These are phyloP conservation scores for Flaveria floridana DNA, from an alignment of 140 eudicot genomes.

Conservation along the genomic window DNA sequence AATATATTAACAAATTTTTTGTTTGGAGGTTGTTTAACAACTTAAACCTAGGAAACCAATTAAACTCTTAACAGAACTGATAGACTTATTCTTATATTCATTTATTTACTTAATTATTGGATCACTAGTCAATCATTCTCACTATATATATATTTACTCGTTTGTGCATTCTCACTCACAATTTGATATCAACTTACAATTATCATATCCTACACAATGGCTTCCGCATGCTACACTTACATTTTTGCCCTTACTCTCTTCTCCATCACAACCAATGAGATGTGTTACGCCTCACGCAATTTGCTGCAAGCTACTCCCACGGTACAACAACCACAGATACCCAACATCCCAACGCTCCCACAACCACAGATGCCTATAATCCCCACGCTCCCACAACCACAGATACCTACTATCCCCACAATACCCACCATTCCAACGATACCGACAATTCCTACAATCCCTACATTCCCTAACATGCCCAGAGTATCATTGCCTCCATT, in stretches of 20 bases:
- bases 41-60: background rate
- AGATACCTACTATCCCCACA: slow-evolving; percentile 20
- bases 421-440: slow-evolving; percentile 15
- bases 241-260: slow-evolving; percentile 7
- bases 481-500: slow-evolving; percentile 27
- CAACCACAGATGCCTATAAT: slow-evolving; percentile 15
- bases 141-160: background rate
- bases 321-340: background rate
- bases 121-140: background rate
- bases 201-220: background rate
- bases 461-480: slow-evolving; percentile 25
- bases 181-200: background rate
- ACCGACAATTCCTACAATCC: slow-evolving; percentile 4
- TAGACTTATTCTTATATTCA: background rate
- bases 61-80: background rate
- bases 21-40: slow-evolving; percentile 10
- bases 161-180: background rate
- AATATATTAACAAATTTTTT: background rate
- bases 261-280: slow-evolving; percentile 16
- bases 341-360: slow-evolving; percentile 19
- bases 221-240: background rate
- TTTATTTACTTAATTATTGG: background rate
- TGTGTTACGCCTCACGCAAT: slow-evolving; percentile 24
- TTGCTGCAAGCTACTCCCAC: slow-evolving; percentile 19
- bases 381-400: slow-evolving; percentile 29